These are phyloP conservation scores for Cordyceps javanica DNA, from an alignment of 2,329 filamentous ascomycete species.

Conservation along the genomic window DNA sequence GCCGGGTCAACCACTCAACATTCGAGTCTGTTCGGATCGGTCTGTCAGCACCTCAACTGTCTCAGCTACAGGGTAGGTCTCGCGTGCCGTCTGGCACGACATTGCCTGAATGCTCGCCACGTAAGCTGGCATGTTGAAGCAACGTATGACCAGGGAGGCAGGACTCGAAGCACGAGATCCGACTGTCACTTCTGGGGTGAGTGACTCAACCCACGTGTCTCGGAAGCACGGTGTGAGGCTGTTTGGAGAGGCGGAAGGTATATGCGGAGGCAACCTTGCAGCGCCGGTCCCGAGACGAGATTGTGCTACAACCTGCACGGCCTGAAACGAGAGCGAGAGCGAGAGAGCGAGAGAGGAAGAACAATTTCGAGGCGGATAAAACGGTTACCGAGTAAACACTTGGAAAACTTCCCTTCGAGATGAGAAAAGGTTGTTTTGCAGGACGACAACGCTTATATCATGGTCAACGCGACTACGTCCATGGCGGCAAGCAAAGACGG, in stretches of 20 bases:
- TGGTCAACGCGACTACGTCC: too few species aligned
- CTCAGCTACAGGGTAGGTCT: slow-evolving; percentile 2
- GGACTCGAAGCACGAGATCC: not conserved
- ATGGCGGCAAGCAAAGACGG: too few species aligned
- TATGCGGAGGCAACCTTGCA: not conserved
- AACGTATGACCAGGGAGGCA: not conserved
- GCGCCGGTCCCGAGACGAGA: not conserved
- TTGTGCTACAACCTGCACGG: not conserved
- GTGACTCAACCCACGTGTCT: not conserved
- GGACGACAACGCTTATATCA: too few species aligned
- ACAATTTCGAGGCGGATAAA: too few species aligned
- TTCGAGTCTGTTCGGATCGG: too few species aligned
- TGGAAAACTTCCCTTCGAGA: too few species aligned
- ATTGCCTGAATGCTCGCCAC: not conserved
- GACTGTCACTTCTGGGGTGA: not conserved
- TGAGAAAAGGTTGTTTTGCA: too few species aligned
- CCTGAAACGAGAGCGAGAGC: not conserved
- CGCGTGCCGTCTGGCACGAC: not conserved
- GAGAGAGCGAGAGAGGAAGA: not conserved
- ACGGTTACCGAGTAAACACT: too few species aligned
- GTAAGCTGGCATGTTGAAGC: not conserved
- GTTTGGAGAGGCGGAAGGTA: not conserved
- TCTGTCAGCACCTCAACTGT: not conserved
- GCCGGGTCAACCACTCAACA: not conserved
- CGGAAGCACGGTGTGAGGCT: not conserved